These are phyloP conservation scores for Hirschfeldia incana DNA, from an alignment of 345 rosid species.

Conservation along the genomic window DNA sequence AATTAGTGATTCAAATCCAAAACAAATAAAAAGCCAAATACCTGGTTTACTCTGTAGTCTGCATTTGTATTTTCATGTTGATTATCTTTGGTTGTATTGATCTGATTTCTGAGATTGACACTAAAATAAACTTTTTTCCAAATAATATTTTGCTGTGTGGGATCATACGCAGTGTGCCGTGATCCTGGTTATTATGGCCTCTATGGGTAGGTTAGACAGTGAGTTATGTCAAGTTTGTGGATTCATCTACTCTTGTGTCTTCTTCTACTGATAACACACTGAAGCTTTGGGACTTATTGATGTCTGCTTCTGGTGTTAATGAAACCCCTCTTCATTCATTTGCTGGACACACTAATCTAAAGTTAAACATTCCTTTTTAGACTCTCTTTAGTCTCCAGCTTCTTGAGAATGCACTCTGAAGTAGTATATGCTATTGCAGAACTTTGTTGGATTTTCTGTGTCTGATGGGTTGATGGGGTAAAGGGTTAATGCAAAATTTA, in stretches of 20 bases:
- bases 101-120: too few relatives aligned
- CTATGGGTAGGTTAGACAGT: conserved; percentile 27
- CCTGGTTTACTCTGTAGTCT: neutral
- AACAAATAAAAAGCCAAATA: conserved; percentile 24
- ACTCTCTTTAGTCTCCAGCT: neutral
- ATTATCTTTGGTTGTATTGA: too few relatives aligned
- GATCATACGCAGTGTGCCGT: too few relatives aligned
- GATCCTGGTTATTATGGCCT: too few relatives aligned
- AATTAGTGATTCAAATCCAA: neutral
- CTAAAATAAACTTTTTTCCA: too few relatives aligned
- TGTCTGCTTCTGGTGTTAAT: conserved; percentile 61
- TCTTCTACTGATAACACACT: conserved; percentile 91
- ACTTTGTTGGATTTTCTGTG: conserved; percentile 91
- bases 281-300: conserved; percentile 96
- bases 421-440: conserved; percentile 49
- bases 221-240: conserved; percentile 88
- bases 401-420: conserved; percentile 9
- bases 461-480: conserved; percentile 95
- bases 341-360: conserved; percentile 82
- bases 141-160: too few relatives aligned
- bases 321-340: conserved; percentile 82
- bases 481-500: neutral
- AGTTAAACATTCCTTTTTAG: conserved; percentile 46
- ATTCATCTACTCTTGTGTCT: conserved; percentile 70
- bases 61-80: too few relatives aligned